phyloP scores from a whole-genome alignment of 1,284 basidiomycete species.

The Anthracocystis panici-leucophaei region DNA sequence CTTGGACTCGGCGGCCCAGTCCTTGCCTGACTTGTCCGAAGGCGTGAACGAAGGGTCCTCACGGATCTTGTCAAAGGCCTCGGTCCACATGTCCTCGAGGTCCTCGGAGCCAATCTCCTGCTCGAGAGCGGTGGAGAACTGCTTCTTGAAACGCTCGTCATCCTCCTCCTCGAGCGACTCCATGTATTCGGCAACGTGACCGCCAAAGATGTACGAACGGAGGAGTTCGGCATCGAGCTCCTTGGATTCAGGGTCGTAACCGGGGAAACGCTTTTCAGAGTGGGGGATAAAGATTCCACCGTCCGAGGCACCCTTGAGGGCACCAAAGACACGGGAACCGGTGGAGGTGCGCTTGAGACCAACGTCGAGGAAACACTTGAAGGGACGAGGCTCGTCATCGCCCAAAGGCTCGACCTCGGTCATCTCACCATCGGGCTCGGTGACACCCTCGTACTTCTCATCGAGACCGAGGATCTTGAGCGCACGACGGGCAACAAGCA shows the following conservation, averaged over 20 bases:
- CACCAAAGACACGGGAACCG: constrained; percentile 97
- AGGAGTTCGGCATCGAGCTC: constrained; percentile 92
- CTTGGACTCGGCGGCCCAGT: constrained; percentile 88
- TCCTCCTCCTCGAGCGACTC: constrained; percentile 99
- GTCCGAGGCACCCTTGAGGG: constrained; percentile 98
- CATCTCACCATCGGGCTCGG: constrained; percentile 90
- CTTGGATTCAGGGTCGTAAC: constrained; percentile 94
- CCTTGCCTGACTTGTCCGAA: constrained; percentile 83
- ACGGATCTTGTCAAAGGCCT: constrained; percentile 85
- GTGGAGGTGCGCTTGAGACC: constrained; percentile 98
- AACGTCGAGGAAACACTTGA: constrained; percentile 99
- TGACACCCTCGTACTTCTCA: constrained; percentile 97
- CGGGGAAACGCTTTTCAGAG: constrained; percentile 98
- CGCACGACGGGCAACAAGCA: constrained; percentile 93
- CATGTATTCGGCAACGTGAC: constrained; percentile 99
- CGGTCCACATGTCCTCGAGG: constrained; percentile 94
- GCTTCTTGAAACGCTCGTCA: constrained; percentile 99
- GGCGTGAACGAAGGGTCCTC: constrained; percentile 92
- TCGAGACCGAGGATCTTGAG: constrained; percentile 94
- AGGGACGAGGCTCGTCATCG: constrained; percentile 94
- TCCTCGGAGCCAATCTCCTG: constrained; percentile 96
- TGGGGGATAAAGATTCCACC: constrained; percentile 98
- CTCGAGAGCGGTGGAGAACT: constrained; percentile 93
- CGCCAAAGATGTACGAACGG: constrained; percentile 98
- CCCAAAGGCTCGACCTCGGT: constrained; percentile 84